Conservation (phyloP, 75 land plant species). For the Isoetes taiwanensis region DNA sequence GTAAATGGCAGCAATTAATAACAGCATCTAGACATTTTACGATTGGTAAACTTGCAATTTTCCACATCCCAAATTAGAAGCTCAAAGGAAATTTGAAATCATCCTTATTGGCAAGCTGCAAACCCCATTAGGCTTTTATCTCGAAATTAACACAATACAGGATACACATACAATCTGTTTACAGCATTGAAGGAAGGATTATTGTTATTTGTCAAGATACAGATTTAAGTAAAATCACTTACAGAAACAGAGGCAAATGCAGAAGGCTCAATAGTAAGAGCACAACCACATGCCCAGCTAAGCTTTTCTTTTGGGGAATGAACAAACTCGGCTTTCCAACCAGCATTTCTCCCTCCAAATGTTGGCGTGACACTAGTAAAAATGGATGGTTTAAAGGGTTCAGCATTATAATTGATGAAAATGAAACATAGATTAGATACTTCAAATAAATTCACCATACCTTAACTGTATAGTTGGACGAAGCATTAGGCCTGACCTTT, state of each 20-base stretch:
- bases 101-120: background rate
- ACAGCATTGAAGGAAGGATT: background rate
- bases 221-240: slow-evolving; percentile 22
- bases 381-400: background rate
- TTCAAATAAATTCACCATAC: slow-evolving; percentile 30
- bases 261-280: slow-evolving; percentile 39
- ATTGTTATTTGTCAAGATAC: background rate
- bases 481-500: slow-evolving; percentile 61
- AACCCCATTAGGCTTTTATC: no score
- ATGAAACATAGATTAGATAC: no score
- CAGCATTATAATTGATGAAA: no score
- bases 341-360: slow-evolving; percentile 78
- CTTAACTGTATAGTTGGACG: slow-evolving; percentile 67
- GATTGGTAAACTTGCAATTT: no score
- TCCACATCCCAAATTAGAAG: background rate
- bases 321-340: slow-evolving; percentile 59
- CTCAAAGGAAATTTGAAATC: background rate
- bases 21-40: no score
- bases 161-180: background rate
- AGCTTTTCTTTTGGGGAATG: slow-evolving; percentile 65
- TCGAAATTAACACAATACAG: background rate
- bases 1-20: background rate
- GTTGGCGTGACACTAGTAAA: slow-evolving; percentile 63
- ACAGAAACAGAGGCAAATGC: slow-evolving; percentile 77
- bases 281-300: slow-evolving; percentile 65